Conservation (phyloP, 2,329 filamentous ascomycete species). For the Didymella lethalis region DNA sequence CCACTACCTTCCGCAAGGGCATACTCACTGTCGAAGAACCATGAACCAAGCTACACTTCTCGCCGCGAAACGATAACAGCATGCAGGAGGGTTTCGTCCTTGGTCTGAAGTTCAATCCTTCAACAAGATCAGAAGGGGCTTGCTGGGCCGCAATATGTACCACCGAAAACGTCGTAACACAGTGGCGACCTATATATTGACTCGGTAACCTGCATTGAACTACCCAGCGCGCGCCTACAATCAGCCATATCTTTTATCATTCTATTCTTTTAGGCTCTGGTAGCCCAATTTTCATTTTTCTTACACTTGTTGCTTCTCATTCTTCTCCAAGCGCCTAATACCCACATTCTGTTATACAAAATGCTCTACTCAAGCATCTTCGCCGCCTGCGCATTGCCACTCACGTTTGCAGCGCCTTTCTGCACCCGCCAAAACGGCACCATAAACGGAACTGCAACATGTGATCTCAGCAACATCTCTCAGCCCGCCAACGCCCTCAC, state of each 20-base stretch:
- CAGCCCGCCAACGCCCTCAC: conserved; percentile 41
- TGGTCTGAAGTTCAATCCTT: conserved; percentile 15
- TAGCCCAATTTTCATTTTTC: conserved; percentile 35
- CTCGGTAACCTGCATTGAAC: conserved; percentile 18
- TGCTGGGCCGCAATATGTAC: conserved; percentile 15
- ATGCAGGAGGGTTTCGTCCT: conserved; percentile 22
- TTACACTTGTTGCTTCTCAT: conserved; percentile 13
- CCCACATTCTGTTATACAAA: conserved; percentile 12
- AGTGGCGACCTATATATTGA: conserved; percentile 29
- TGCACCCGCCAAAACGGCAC: conserved; percentile 29
- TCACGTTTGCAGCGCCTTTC: conserved; percentile 35
- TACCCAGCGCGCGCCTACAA: conserved; percentile 15
- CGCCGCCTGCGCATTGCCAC: conserved; percentile 31
- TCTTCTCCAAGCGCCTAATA: conserved; percentile 2
- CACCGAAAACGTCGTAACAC: conserved; percentile 7
- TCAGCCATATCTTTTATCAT: conserved; percentile 26
- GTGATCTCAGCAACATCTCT: conserved; percentile 33
- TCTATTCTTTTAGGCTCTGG: conserved; percentile 43
- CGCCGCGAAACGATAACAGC: conserved; percentile 30
- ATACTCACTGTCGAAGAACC: conserved; percentile 12
- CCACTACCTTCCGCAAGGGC: conserved; percentile 22
- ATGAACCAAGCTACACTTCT: conserved; percentile 19
- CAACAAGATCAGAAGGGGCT: conserved; percentile 8
- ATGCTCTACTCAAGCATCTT: conserved; percentile 39
- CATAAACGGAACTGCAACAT: conserved; percentile 22